Evolutionary conservation across 1,284 basidiomycete genomes (phyloP), one percentile per base, ranked within the genome.

Genomic region (Marasmius tenuissimus): DNA sequence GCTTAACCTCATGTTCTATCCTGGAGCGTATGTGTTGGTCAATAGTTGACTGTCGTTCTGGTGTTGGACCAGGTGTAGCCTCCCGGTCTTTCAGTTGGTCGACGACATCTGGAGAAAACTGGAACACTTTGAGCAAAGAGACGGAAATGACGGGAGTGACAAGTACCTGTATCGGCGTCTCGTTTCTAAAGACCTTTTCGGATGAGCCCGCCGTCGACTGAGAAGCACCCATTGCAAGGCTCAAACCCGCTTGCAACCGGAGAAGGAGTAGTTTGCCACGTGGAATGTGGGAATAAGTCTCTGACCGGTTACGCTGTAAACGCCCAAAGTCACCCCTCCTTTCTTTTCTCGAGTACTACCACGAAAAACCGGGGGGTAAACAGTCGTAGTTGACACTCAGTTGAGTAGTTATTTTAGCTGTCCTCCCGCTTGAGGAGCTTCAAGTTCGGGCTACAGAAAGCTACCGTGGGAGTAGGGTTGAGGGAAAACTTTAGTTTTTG

Each of bases 71-170:
- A 3, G 88, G 75, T 1, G 86, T 79, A 48, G 82, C 81, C 47
- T 83, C 71, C 62, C 82, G 78, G 73, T 91, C 86, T n/a, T 86
- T 79, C 61, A 93, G 86, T 59, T 88, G 85, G 77, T 88, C 85
- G 68, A 92, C 85, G 62, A 93, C 85, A 73, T 89, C 86, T 61
- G 83, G 82, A 35, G 89, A 91, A 74, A 93, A 90, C 91, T 93
- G 67, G 35, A 40, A 58, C 39, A 42, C 51, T 39, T 33, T 49
- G 40, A 63, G 58, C 35, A 50, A 27, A 51, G 22, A 58, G 1
- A 52, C 58, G 50, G 64, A 61, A 61, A 37, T 52, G 54, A 53
- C 40, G 48, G 63, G 20, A 61, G 57, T 33, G 57, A 53, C 45
- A 72, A 79, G 59, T 60, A 89, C 89, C 70, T 89, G 84, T 61